Base-by-base conservation (phyloP, 345 rosid species). In the Ceriops decandra region DNA sequence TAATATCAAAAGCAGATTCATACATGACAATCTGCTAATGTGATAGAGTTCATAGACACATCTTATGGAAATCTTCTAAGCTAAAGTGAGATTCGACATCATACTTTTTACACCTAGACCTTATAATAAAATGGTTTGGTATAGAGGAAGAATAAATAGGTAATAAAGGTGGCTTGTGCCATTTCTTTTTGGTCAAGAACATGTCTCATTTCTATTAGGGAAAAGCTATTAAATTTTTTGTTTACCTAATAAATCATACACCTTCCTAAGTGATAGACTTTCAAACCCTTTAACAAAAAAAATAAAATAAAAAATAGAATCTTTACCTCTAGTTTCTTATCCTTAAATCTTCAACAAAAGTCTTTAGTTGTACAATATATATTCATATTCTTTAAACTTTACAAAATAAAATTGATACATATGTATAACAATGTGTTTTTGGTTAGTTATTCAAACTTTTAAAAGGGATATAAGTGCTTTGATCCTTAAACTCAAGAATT, bases 401-500 rank as follows among this genome's bases (percentile, higher is more conserved):
- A 2, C 65, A 24, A n/a, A 35, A 21, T 15, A 22, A n/a, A 20
- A 4, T 62, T 4, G 52, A 35, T 59, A 4, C 31, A 10, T n/a
- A 0, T 10, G 30, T 8, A 31, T 6, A 31, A 0, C 1, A 16
- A 62, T 19, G 24, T 27, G 30, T 62, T 6, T 6, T 38, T 36
- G 32, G 42, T 60, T 19, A 10, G 47, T 5, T 20, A 60, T 60
- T 28, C 6, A 7, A 5, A 2, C 32, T 19, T 27, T 9, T 5
- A 66, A 6, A 32, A 66, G 13, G 51, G 31, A 5, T 76, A 62
- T 56, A 0, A 4, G 1, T 76, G 60, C 1, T 67, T 56, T 47
- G 46, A 67, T 42, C 72, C 61, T 6, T 1, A 31, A 20, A 31
- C 24, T 0, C 4, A 1, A 0, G 56, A 52, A 5, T 27, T 67